Evolutionary conservation across 2,329 filamentous ascomycete species (phyloP), one percentile per base, ranked within the genome.

Genomic region (Aspergillus chevalieri): DNA sequence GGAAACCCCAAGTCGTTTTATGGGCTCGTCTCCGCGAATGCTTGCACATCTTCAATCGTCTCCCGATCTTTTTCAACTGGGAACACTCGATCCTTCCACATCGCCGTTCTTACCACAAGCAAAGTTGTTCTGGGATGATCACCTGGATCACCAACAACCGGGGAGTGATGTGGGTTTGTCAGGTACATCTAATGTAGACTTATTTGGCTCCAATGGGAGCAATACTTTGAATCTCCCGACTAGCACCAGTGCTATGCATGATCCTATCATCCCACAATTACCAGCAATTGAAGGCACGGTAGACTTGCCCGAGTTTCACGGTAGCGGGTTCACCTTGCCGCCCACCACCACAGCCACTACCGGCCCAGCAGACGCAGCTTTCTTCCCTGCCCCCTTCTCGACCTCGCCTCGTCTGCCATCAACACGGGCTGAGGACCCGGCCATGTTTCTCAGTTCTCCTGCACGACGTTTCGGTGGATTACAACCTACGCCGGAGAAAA

Each of bases 81-180:
- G 69, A 21, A 72, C 75, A 36, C 63, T 74, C n/a, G 78, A 76
- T 21, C 74, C 78, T 8, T 73, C 76, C 45, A 76, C 78, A 8
- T 80, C 79, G n/a, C 79, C 80, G 22, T 73, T 77, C 44, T 76
- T 79, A 53, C 76, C 80, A 28, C 79, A 82, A 47, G 70, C 77
- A 36, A 71, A 74, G 46, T 62, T 79, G 17, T 74, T 79, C 49
- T 77, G 74, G 72, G 74, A 77, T 43, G 63, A 72, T 47, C 66
- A 68, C 28, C 63, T 69, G 3, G 66, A 60, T 10, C 58, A 30
- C 26, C 26, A 30, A 30, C 26, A 60, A 19, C 58, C 57, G 2
- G 50, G 41, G 4, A 48, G 50, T 10, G 51, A 56, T 26, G 33
- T 59, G 28, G 51, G 57, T 19, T 49, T 60, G 33, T 47, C 56